These are phyloP conservation scores for Cylindrotheca fusiformis DNA, from an alignment of 108 stramenopile species.

Conservation along the genomic window DNA sequence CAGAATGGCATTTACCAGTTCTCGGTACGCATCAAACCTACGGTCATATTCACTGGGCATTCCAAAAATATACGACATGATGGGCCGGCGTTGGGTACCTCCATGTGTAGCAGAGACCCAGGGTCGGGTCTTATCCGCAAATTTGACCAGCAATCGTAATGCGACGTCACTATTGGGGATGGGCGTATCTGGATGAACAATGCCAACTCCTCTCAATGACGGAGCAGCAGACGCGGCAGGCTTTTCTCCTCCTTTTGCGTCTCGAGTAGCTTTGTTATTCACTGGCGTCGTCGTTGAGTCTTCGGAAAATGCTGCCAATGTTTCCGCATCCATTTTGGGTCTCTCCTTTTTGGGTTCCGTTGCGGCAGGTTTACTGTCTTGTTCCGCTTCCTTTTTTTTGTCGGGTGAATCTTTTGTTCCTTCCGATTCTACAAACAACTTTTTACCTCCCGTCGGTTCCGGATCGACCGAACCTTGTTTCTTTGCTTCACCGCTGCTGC, in stretches of 20 bases:
- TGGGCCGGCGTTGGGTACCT: conserved; percentile 40
- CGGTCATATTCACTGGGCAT: conserved; percentile 21
- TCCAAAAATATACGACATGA: conserved; percentile 53
- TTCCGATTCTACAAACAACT: neutral
- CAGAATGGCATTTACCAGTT: conserved; percentile 32
- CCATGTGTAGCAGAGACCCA: conserved; percentile 51
- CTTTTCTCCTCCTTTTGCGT: neutral
- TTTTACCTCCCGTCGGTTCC: neutral
- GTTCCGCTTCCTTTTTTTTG: neutral
- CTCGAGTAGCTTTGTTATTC: neutral
- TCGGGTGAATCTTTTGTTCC: neutral
- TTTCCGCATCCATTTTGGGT: conserved; percentile 5
- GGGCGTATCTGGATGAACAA: conserved; percentile 32
- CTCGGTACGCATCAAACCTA: conserved; percentile 45
- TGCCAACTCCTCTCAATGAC: conserved; percentile 26
- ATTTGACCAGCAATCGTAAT: conserved; percentile 69
- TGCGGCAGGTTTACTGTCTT: neutral
- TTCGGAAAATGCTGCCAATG: conserved; percentile 15
- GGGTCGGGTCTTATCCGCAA: conserved; percentile 57
- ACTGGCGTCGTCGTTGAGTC: conserved; percentile 1
- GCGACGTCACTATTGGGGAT: conserved; percentile 58
- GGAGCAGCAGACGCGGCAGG: conserved; percentile 5
- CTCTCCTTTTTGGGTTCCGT: neutral
- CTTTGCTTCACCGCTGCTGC: neutral
- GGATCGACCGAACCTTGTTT: neutral